Evolutionary conservation across 2,329 filamentous ascomycete species (phyloP).

Genomic region (Xylaria sp.): DNA sequence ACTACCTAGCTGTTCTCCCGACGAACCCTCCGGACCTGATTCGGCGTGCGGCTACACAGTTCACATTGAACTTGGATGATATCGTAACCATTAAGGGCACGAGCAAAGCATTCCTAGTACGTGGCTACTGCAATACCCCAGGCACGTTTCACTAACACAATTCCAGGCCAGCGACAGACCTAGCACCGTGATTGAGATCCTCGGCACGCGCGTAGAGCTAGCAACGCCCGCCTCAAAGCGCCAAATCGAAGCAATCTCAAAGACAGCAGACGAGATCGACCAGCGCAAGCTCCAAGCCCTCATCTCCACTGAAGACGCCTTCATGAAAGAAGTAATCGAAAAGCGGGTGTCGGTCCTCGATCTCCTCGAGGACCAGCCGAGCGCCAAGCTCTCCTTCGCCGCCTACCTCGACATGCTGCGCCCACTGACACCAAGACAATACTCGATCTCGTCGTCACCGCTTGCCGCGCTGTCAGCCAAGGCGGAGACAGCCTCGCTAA

Average conservation of each 20-base stretch:
- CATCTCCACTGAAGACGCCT: constrained; percentile 41
- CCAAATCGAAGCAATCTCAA: constrained; percentile 60
- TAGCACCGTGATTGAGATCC: constrained; percentile 48
- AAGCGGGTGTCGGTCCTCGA: constrained; percentile 58
- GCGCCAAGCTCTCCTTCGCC: constrained; percentile 54
- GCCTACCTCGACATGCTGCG: constrained; percentile 67
- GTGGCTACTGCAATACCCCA: not conserved
- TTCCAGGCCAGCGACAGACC: constrained; percentile 20
- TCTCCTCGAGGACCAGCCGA: constrained; percentile 46
- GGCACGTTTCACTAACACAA: not conserved
- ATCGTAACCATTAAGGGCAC: constrained; percentile 35
- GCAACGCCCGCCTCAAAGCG: constrained; percentile 51
- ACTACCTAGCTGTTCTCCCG: constrained; percentile 36
- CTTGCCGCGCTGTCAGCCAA: constrained; percentile 13
- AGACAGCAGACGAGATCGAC: constrained; percentile 57
- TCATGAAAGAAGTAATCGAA: constrained; percentile 54
- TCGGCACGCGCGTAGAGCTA: constrained; percentile 55
- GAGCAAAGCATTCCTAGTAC: constrained; percentile 32
- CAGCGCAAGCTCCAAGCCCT: constrained; percentile 55
- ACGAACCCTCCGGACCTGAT: constrained; percentile 31
- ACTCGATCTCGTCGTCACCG: constrained; percentile 49
- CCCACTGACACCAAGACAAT: constrained; percentile 71
- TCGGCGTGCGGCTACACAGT: constrained; percentile 20
- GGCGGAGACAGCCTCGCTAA: constrained; percentile 24
- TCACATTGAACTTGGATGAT: constrained; percentile 30